Percentiles rank a stretch among this genome's conserved stretches.
Conservation (phyloP, 164 flowering plant species). For the Buxus sempervirens region DNA sequence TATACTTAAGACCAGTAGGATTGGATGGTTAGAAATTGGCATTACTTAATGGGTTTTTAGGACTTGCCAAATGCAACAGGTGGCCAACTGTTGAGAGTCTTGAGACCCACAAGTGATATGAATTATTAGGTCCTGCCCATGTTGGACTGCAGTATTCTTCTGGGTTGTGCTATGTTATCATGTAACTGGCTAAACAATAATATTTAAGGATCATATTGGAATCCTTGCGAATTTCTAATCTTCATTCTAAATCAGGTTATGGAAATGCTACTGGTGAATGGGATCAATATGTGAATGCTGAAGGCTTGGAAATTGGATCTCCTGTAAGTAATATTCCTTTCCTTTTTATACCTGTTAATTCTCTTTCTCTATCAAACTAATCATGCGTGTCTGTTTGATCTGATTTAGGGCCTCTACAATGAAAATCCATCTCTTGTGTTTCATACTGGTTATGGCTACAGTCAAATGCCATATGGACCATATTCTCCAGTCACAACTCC, state of each 20-base stretch:
- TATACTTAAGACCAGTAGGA: no score
- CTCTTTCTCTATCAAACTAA: background rate
- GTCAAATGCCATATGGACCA: slow-evolving; percentile 87
- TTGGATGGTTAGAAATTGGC: no score
- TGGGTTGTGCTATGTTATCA: background rate
- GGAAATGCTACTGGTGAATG: slow-evolving; percentile 52
- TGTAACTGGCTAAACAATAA: background rate
- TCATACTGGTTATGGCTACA: slow-evolving; percentile 84
- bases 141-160: background rate
- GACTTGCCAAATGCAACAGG: background rate
- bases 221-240: slow-evolving; percentile 1
- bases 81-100: background rate
- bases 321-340: slow-evolving; percentile 48
- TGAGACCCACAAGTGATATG: no score
- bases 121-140: no score
- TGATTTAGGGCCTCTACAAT: slow-evolving; percentile 69
- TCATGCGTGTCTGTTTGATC: slow-evolving; percentile 10
- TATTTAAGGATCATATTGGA: background rate
- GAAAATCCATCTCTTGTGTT: slow-evolving; percentile 73
- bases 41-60: background rate
- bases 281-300: slow-evolving; percentile 60
- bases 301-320: slow-evolving; percentile 65
- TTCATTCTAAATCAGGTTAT: slow-evolving; percentile 45
- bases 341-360: background rate
- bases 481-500: slow-evolving; percentile 89